A percentile compares a stretch with the other conserved stretches of the same genome.
These are phyloP conservation scores for Botrytis elliptica DNA, from an alignment of 2,329 filamentous ascomycete species.

Conservation along the genomic window DNA sequence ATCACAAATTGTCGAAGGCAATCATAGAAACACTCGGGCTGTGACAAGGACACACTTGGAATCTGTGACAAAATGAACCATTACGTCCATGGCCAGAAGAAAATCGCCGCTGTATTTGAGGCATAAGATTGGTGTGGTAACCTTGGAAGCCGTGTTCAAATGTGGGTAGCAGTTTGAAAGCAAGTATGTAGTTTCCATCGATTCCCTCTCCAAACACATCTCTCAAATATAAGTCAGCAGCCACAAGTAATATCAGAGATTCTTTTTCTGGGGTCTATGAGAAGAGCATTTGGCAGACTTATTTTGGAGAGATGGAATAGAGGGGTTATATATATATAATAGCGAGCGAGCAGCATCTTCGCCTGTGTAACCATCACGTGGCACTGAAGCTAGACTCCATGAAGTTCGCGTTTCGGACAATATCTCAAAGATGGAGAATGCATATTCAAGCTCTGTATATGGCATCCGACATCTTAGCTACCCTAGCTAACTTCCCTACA, in stretches of 20 bases:
- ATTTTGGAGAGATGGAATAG: background rate
- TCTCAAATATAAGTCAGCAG: background rate
- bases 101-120: background rate
- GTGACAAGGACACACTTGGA: background rate
- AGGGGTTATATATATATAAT: background rate
- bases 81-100: no score
- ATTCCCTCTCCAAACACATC: background rate
- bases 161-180: background rate
- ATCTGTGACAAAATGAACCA: background rate
- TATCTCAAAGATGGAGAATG: no score
- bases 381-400: background rate
- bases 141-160: background rate
- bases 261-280: background rate
- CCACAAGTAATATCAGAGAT: background rate
- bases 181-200: background rate
- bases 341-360: background rate
- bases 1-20: background rate
- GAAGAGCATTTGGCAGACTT: background rate
- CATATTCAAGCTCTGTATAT: conserved; percentile 62
- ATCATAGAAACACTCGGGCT: background rate
- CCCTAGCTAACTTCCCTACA: conserved; percentile 79
- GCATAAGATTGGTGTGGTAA: background rate
- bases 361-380: no score
- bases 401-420: background rate
- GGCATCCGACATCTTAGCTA: conserved; percentile 87